Evolutionary conservation across 176 grass and related monocot species (phyloP).

Genomic region (Phoenix dactylifera): DNA sequence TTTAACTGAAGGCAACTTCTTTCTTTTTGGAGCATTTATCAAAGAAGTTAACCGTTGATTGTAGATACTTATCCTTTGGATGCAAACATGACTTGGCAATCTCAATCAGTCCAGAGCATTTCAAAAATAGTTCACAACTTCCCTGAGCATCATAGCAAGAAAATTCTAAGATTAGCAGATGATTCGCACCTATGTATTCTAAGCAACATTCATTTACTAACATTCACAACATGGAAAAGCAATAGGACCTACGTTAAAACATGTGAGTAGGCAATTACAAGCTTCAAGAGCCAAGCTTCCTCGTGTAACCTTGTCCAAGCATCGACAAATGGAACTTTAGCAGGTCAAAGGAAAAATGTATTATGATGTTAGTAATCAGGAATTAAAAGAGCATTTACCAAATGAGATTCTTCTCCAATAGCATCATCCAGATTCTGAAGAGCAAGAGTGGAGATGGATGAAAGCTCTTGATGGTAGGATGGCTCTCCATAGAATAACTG

Average conservation of each 20-base stretch:
- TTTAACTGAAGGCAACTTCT: no score
- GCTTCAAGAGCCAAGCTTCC: constrained; percentile 10
- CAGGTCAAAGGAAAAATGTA: not conserved
- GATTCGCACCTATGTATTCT: no score
- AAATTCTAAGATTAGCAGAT: no score
- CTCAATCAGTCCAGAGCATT: constrained; percentile 11
- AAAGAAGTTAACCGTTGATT: not conserved
- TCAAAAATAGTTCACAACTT: constrained; percentile 1
- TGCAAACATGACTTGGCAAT: constrained; percentile 4
- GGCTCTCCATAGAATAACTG: not conserved
- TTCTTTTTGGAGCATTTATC: not conserved
- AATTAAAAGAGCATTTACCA: not conserved
- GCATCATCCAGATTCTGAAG: constrained; percentile 10
- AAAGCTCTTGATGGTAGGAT: constrained; percentile 7
- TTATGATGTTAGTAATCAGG: not conserved
- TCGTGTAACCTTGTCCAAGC: constrained; percentile 2
- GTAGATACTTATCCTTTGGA: constrained; percentile 11
- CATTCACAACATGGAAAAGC: no score
- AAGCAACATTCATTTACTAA: no score
- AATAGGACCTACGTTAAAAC: constrained; percentile 1
- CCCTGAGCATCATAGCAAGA: not conserved
- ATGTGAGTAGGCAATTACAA: constrained; percentile 14
- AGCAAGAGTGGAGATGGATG: constrained; percentile 7
- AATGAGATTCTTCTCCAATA: constrained; percentile 5
- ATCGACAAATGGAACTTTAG: not conserved